A percentile compares a stretch with the other conserved stretches of the same genome.
phyloP scores from a whole-genome alignment of 2,329 filamentous ascomycete species.

The Pseudofabraea citricarpa region DNA sequence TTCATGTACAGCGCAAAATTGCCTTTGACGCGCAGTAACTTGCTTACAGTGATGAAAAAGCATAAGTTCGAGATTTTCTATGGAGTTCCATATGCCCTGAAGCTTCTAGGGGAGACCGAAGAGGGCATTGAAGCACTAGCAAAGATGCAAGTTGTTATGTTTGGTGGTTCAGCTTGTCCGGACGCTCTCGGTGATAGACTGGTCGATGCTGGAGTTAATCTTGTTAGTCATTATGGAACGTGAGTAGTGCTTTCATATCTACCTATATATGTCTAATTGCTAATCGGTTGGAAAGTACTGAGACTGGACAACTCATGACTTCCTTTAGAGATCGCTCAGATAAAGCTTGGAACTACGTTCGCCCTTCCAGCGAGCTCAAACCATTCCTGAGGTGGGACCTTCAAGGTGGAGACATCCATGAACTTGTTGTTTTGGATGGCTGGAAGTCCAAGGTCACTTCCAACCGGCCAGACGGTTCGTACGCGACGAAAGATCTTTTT shows the following conservation, averaged over 20 bases:
- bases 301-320: constrained; percentile 57
- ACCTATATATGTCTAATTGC: constrained; percentile 35
- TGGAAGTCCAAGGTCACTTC: constrained; percentile 32
- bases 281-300: no score
- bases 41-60: constrained; percentile 37
- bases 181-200: constrained; percentile 51
- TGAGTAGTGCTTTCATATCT: constrained; percentile 25
- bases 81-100: constrained; percentile 58
- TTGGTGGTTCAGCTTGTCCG: constrained; percentile 52
- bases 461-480: constrained; percentile 36
- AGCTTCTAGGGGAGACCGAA: constrained; percentile 53
- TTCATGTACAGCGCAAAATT: constrained; percentile 49
- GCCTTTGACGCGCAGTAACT: constrained; percentile 46
- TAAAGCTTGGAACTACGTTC: constrained; percentile 56
- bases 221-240: constrained; percentile 54
- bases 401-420: constrained; percentile 26
- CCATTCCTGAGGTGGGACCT: constrained; percentile 12
- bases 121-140: constrained; percentile 45
- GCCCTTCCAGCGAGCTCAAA: constrained; percentile 14
- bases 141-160: constrained; percentile 47
- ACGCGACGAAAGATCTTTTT: constrained; percentile 38
- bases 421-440: constrained; percentile 29
- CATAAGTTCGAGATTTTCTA: constrained; percentile 49
- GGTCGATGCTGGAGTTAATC: constrained; percentile 45
- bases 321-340: constrained; percentile 44